Evolutionary conservation across 768 basidiomycete species (phyloP), one percentile per base, ranked within the genome.

Genomic region (Boletus rubropictus): DNA sequence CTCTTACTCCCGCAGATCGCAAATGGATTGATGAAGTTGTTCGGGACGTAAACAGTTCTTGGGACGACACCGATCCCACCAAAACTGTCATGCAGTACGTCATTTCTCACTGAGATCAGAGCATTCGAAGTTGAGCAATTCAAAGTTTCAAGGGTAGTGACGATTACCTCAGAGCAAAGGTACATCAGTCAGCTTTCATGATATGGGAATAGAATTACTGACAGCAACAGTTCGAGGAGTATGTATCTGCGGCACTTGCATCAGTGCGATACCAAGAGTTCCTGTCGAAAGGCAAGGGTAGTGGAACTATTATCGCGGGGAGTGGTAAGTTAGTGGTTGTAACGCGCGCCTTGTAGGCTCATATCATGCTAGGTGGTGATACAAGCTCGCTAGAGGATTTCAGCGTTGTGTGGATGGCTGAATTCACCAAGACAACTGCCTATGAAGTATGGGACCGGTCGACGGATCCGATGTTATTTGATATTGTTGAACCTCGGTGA

Each of bases 11-110:
- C 0, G 91, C 94, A 1, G 96, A 98, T 64, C 73, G 95, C 49
- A 94, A 89, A 65, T 99, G 96, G 96, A 90, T 98, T 79, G 94
- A 98, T 60, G 92, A 95, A 55, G 82, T 95, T 46, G 78, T 94
- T 33, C 80, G 75, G 44, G 89, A 91, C 51, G 90, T 95, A 10
- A 89, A 89, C 51, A 82, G 87, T 42, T 77, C 77, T 7, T 94
- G 86, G 85, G 77, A 80, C 47, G 79, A 82, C 4, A 70, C 70
- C 9, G 84, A 87, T 53, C 77, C 84, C 1, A 69, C 68, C 5
- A 72, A 73, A 45, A 74, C 67, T 12, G 76, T 75, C 24, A 79
- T 93, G 75, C 81, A 82, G 82, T 89, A 56, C 39, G 84, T 75
- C 29, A 8, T 33, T 39, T 52, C 38, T 39, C 17, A 20, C 0